Conservation (phyloP, 2,329 filamentous ascomycete genomes). For the Aspergillus fischeri region DNA sequence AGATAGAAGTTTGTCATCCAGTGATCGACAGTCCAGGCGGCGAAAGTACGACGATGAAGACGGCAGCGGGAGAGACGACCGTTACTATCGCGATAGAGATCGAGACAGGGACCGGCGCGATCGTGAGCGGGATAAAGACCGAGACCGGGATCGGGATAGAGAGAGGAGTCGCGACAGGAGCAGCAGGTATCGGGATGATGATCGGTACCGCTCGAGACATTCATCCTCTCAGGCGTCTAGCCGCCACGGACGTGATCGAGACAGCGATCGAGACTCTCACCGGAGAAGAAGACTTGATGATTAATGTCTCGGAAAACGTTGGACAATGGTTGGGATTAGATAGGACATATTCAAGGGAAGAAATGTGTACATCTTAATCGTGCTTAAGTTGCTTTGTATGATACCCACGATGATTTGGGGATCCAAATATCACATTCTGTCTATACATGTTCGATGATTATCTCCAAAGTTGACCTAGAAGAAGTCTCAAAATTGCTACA, state of each 20-base stretch:
- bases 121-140: slow-evolving; percentile 19
- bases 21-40: slow-evolving; percentile 33
- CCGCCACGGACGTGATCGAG: slow-evolving; percentile 16
- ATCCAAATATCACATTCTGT: slow-evolving; percentile 3
- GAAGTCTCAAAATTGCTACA: neutral
- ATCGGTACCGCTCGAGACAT: slow-evolving; percentile 30
- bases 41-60: slow-evolving; percentile 37
- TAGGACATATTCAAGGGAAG: neutral
- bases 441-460: neutral
- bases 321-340: neutral
- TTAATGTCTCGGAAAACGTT: slow-evolving; percentile 3
- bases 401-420: slow-evolving; percentile 3
- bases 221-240: slow-evolving; percentile 31
- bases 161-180: slow-evolving; percentile 30
- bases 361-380: neutral
- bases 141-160: slow-evolving; percentile 22
- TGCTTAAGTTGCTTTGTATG: neutral
- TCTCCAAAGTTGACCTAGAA: neutral
- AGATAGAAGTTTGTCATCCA: slow-evolving; percentile 33
- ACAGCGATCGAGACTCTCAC: slow-evolving; percentile 27
- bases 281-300: slow-evolving; percentile 28
- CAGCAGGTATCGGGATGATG: slow-evolving; percentile 27
- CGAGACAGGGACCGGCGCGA: slow-evolving; percentile 23
- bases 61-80: slow-evolving; percentile 29
- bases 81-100: slow-evolving; percentile 30